A percentile compares a stretch with the other conserved stretches of the same genome.
phyloP scores from a whole-genome alignment of 495 filamentous ascomycete species.

The Aspergillus ostianus region DNA sequence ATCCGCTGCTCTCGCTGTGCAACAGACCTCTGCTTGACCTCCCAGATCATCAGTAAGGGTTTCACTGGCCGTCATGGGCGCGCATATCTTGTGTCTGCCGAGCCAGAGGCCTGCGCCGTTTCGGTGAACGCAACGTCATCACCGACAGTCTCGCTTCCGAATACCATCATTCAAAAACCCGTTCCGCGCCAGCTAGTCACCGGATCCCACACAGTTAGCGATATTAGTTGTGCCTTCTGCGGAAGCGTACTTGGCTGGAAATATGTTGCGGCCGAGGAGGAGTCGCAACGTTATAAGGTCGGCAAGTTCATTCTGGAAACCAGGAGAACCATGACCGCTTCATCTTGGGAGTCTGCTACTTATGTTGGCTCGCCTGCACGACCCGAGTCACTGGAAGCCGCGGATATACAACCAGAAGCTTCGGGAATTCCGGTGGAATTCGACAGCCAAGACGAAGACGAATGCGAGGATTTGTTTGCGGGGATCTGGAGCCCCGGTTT shows the following conservation, averaged over 20 bases:
- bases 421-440: conserved; percentile 59
- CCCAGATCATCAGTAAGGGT: conserved; percentile 84
- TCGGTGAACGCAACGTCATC: conserved; percentile 34
- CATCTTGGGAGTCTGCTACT: conserved; percentile 64
- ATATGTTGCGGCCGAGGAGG: conserved; percentile 81
- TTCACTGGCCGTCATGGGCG: conserved; percentile 94
- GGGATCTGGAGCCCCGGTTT: conserved; percentile 77
- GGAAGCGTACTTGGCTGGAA: conserved; percentile 83
- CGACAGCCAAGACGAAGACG: conserved; percentile 89
- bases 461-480: conserved; percentile 90
- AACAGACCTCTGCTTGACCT: conserved; percentile 69
- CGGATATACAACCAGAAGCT: conserved; percentile 1
- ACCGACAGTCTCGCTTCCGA: conserved; percentile 40
- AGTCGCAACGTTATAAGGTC: conserved; percentile 84
- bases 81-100: conserved; percentile 75
- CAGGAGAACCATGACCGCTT: conserved; percentile 61
- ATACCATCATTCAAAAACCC: conserved; percentile 58
- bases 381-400: background rate
- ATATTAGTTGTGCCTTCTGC: conserved; percentile 60
- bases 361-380: background rate
- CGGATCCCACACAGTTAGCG: conserved; percentile 64
- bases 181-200: conserved; percentile 77
- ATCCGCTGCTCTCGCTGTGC: conserved; percentile 75
- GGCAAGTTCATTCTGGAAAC: conserved; percentile 97
- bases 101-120: conserved; percentile 25